phyloP scores from a whole-genome alignment of 2,329 filamentous ascomycete species.

The Colletotrichum horii region DNA sequence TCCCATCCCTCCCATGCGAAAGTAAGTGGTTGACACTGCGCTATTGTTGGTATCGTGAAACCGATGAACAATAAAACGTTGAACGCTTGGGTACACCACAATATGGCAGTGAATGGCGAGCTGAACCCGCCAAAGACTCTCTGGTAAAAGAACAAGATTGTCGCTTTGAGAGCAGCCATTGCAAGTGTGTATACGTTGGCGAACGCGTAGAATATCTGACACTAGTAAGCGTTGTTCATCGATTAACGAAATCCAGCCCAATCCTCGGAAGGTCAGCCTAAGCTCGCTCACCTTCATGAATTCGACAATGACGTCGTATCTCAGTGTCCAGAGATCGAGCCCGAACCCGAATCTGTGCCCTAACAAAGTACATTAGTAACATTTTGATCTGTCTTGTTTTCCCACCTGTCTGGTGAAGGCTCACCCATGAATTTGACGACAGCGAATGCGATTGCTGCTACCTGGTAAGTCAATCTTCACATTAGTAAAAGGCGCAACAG shows the following conservation, averaged over 20 bases:
- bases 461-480: not conserved
- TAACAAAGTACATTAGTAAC: not conserved
- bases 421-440: not conserved
- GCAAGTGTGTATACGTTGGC: constrained; percentile 23
- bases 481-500: not conserved
- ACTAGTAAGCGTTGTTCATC: not conserved
- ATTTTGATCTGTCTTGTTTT: not conserved
- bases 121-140: constrained; percentile 38
- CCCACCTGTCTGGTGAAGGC: rapidly evolving
- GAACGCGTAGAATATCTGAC: constrained; percentile 1
- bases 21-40: constrained; percentile 45
- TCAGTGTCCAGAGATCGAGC: not conserved
- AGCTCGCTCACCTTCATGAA: not conserved
- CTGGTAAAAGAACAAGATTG: constrained; percentile 41
- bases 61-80: constrained; percentile 18
- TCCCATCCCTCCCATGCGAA: constrained; percentile 48
- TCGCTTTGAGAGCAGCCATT: constrained; percentile 43
- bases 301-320: not conserved
- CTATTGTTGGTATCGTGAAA: constrained; percentile 39
- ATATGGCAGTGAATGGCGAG: constrained; percentile 25
- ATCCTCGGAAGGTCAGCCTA: rapidly evolving
- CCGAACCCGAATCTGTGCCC: not conserved
- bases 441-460: not conserved
- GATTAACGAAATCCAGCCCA: not conserved
- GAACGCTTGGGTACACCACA: constrained; percentile 24